A percentile compares a stretch with the other conserved stretches of the same genome.
Evolutionary conservation across 129 eudicot genomes (phyloP).

Genomic region (Calendula officinalis): DNA sequence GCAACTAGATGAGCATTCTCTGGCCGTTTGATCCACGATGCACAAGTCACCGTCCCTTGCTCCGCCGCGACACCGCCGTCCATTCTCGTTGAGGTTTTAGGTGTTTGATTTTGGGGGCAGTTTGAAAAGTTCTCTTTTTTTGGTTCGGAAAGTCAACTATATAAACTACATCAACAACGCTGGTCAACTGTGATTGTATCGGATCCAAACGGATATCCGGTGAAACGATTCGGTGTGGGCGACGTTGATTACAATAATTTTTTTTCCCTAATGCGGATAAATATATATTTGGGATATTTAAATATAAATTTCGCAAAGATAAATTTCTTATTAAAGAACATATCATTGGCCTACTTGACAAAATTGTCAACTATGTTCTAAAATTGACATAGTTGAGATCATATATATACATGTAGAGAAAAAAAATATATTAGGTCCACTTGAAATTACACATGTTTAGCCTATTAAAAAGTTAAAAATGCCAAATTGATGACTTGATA

Average conservation of each 20-base stretch:
- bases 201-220: slow-evolving; percentile 37
- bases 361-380: no score
- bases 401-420: background rate
- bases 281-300: no score
- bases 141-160: slow-evolving; percentile 17
- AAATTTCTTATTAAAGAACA: no score
- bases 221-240: slow-evolving; percentile 14
- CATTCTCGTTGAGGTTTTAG: slow-evolving; percentile 33
- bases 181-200: slow-evolving; percentile 31
- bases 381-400: background rate
- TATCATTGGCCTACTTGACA: no score
- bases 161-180: slow-evolving; percentile 9
- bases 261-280: no score
- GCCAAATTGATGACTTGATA: no score
- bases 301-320: no score
- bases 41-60: slow-evolving; percentile 67
- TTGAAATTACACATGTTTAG: no score
- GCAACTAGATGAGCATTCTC: slow-evolving; percentile 77
- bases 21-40: slow-evolving; percentile 88
- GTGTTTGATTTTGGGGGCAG: slow-evolving; percentile 16
- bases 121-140: background rate
- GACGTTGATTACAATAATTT: background rate
- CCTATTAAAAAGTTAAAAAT: no score
- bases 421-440: no score
- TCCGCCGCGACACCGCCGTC: slow-evolving; percentile 53